Evolutionary conservation across 306 rosid species (phyloP), one percentile per base, ranked within the genome.

Genomic region (Biancaea sappan): DNA sequence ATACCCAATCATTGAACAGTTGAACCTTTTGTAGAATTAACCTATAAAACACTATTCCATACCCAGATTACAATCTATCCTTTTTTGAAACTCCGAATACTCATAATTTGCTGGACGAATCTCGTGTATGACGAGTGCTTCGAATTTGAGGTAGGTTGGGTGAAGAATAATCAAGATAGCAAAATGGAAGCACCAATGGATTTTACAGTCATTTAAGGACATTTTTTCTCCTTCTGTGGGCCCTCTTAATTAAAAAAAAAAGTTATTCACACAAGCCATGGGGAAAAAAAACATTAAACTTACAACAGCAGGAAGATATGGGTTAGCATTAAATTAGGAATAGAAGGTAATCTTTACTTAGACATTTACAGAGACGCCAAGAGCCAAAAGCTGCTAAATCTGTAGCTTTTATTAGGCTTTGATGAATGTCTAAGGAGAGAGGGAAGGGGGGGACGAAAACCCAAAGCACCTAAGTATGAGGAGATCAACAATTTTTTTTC

Each of bases 361-460:
- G 56, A 61, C 29, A 83, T 83, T 83, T 83, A 82, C 88, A 79
- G 52, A 75, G 83, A 77, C 32, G 78, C 65, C 76, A 54, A 71
- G 66, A 79, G 81, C 86, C 82, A 28, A 61, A 74, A 70, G 82
- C 81, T 67, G 78, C 86, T 74, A 85, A 79, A 85, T 76, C 78
- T 83, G 74, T 46, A 76, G 61, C 77, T 81, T 80, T 86, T 87
- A 89, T 88, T 84, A 68, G 85, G 83, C 84, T 68, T 72, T 41
- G 22, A 81, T 71, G 68, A 72, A 62, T 69, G 71, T 84, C 77
- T 8, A 79, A 66, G 83, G 86, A 53, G 50, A 85, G 77, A 59
- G 62, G 50, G 16, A n/a, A n/a, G n/a, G n/a, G n/a, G n/a, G n/a
- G n/a, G n/a, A n/a, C n/a, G n/a, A n/a, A 76, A 73, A 41, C 13